phyloP scores from a whole-genome alignment of 306 rosid species.

The Prunus mira region DNA sequence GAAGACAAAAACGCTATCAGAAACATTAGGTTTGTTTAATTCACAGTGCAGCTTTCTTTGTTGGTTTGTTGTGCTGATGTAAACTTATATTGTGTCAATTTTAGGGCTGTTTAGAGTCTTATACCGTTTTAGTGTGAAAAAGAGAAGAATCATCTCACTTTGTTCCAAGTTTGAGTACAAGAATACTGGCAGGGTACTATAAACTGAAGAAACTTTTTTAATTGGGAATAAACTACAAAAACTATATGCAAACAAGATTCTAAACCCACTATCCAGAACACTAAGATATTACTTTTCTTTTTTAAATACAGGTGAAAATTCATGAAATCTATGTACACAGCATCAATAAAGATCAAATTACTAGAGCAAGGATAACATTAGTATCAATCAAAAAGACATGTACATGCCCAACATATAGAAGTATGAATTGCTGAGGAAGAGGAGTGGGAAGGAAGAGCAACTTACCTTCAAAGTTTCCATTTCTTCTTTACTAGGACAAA shows the following conservation, averaged over 20 bases:
- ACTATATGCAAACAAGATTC: neutral
- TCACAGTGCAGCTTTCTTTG: no score
- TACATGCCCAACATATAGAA: neutral
- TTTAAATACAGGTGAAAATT: neutral
- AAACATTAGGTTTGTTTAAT: neutral
- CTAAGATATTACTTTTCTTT: neutral
- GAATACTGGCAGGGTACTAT: neutral
- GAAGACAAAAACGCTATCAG: neutral
- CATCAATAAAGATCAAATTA: neutral
- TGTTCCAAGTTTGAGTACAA: neutral
- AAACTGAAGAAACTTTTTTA: neutral
- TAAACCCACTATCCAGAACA: neutral
- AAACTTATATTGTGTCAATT: no score
- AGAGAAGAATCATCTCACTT: no score
- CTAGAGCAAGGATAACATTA: neutral
- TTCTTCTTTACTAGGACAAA: slow-evolving; percentile 95
- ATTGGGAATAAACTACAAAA: neutral
- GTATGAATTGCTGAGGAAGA: neutral
- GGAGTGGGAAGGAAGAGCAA: neutral
- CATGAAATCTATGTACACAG: neutral
- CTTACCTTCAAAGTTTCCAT: slow-evolving; percentile 87
- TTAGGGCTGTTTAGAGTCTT: neutral
- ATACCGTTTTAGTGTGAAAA: no score
- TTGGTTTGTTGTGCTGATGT: no score
- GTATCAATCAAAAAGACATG: neutral